Conservation (phyloP, 345 rosid species). For the Diplotaxis tenuifolia region DNA sequence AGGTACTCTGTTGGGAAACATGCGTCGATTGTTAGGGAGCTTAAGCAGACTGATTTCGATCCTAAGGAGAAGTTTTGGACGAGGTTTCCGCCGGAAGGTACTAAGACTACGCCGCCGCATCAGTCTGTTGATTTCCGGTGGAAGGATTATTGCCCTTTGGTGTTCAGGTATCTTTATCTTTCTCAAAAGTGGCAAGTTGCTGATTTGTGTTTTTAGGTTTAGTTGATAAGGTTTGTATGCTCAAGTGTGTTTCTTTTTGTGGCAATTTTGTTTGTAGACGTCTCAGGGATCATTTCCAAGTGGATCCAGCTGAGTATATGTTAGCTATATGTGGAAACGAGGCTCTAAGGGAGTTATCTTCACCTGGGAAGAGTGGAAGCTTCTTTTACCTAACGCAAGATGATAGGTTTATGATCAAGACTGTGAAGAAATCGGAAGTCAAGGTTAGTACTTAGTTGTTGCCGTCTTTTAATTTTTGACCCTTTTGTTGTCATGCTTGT, state of each 20-base stretch:
- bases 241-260: slow-evolving; percentile 25
- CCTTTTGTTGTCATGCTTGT: slow-evolving; percentile 19
- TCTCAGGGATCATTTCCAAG: slow-evolving; percentile 82
- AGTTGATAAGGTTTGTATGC: slow-evolving; percentile 14
- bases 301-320: slow-evolving; percentile 95
- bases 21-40: slow-evolving; percentile 53
- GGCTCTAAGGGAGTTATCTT: slow-evolving; percentile 94
- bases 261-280: slow-evolving; percentile 49
- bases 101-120: slow-evolving; percentile 90
- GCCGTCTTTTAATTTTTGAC: slow-evolving; percentile 17
- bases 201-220: slow-evolving; percentile 7
- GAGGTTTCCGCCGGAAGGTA: slow-evolving; percentile 89
- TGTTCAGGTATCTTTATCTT: slow-evolving; percentile 66
- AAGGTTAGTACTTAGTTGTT: slow-evolving; percentile 61
- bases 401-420: slow-evolving; percentile 95
- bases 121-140: slow-evolving; percentile 83
- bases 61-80: slow-evolving; percentile 98
- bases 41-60: slow-evolving; percentile 73
- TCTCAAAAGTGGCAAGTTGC: slow-evolving; percentile 5
- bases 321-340: slow-evolving; percentile 92
- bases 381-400: slow-evolving; percentile 97
- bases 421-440: slow-evolving; percentile 97
- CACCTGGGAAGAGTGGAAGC: slow-evolving; percentile 99
- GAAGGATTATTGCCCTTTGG: slow-evolving; percentile 96
- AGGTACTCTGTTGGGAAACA: slow-evolving; percentile 90